Base-by-base conservation (phyloP, 805 yeast genomes). In the Yarrowia porcina region DNA sequence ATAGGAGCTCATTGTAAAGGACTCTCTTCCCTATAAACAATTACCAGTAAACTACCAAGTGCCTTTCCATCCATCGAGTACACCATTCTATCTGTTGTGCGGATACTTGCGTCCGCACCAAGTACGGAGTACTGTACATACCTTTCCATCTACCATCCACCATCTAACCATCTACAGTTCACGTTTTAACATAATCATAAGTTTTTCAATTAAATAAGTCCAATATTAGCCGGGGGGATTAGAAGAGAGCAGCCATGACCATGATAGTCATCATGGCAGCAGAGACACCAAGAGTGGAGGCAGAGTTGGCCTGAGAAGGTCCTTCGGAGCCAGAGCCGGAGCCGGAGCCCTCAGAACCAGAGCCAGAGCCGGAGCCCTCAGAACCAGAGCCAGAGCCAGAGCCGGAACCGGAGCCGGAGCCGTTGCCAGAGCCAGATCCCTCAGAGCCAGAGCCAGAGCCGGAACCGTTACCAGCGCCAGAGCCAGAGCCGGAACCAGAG, bases 291-390 rank as follows among this genome's bases (percentile, higher is more conserved):
- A 21, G 8, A 35, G 41, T 13, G 23, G 59, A 23, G 38, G 59
- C 59, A 35, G 44, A 35, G 59, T 52, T 52, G 44, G 59, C 59
- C 59, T 52, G 59, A 25, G 59, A 20, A 52, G 59, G 33, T 18
- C 44, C 59, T 21, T 32, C 54, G 20, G 54, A 47, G 18, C 54
- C 52, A 27, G 49, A 27, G 32, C 32, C 47, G 8, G 30, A n/a
- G 33, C 33, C 49, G 17, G 28, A 11, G 10, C 27, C 21, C 13
- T 30, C 45, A 21, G 25, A 12, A 20, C 44, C 44, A 12, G 44
- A 39, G 44, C 27, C 27, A 21, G 44, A 21, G 44, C 44, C 36
- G 8, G 25, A 20, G 9, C 30, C 45, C 7, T 30, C 49, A 7
- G 33, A 17, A 13, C 49, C 49, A 10, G 49, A 44, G 8, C 49